Evolutionary conservation across 495 filamentous ascomycete genomes (phyloP).

Genomic region (Aspergillus panamensis): DNA sequence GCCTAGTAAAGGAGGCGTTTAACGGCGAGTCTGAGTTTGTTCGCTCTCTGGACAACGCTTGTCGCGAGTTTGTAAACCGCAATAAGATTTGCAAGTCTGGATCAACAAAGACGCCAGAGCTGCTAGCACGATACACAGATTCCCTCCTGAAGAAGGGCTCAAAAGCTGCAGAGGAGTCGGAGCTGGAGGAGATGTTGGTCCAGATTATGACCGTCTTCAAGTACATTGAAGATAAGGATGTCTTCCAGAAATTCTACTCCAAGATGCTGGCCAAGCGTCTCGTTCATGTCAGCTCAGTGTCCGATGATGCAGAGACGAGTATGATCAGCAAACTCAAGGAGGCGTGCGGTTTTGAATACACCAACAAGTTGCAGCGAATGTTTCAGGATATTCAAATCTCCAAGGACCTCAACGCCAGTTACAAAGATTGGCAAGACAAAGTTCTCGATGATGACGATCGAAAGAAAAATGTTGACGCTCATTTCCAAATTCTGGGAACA

Average conservation of each 20-base stretch:
- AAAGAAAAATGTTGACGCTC: conserved; percentile 64
- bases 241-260: conserved; percentile 99
- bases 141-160: conserved; percentile 88
- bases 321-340: conserved; percentile 99
- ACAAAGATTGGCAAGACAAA: conserved; percentile 66
- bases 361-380: conserved; percentile 99
- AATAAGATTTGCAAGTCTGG: conserved; percentile 92
- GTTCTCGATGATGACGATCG: conserved; percentile 59
- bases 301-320: conserved; percentile 94
- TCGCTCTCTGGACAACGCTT: conserved; percentile 92
- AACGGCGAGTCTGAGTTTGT: conserved; percentile 96
- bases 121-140: conserved; percentile 96
- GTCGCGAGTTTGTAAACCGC: conserved; percentile 95
- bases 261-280: conserved; percentile 92
- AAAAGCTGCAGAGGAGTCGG: conserved; percentile 84
- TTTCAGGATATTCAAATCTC: conserved; percentile 99
- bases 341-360: conserved; percentile 97
- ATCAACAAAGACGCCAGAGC: conserved; percentile 87
- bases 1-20: conserved; percentile 87
- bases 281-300: conserved; percentile 90
- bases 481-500: conserved; percentile 87
- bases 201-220: conserved; percentile 99
- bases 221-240: conserved; percentile 99
- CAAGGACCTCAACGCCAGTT: conserved; percentile 87
- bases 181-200: conserved; percentile 84